Percentiles rank a stretch among this genome's conserved stretches.
Conservation (phyloP, 192 early-diverging fungal genomes). For the Linnemannia hyalina region DNA sequence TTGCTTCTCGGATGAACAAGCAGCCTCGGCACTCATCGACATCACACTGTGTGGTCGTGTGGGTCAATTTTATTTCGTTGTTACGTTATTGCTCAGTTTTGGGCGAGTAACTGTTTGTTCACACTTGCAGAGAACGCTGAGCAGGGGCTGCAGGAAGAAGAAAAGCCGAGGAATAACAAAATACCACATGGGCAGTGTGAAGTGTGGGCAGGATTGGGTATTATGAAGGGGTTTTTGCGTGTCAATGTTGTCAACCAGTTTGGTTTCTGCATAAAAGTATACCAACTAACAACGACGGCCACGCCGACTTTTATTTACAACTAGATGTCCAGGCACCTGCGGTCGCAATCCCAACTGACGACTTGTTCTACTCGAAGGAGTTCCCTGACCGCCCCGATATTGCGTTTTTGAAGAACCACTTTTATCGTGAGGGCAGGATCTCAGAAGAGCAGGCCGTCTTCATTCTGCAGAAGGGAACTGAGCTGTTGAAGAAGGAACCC, state of each 20-base stretch:
- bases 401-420: constrained; percentile 90
- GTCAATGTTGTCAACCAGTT: not conserved
- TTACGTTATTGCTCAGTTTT: not conserved
- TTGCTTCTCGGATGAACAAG: not conserved
- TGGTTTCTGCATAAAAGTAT: not conserved
- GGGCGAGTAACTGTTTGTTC: not conserved
- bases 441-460: constrained; percentile 92
- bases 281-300: no score
- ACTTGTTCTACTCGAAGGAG: constrained; percentile 68
- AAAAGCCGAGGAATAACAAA: not conserved
- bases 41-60: not conserved
- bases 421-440: constrained; percentile 92
- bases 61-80: not conserved
- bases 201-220: not conserved
- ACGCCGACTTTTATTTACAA: not conserved
- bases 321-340: constrained; percentile 70
- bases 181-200: not conserved
- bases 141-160: not conserved
- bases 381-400: constrained; percentile 79
- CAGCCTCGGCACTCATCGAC: not conserved
- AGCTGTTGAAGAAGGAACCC: constrained; percentile 83
- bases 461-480: constrained; percentile 88
- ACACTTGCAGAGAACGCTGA: not conserved
- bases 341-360: constrained; percentile 61
- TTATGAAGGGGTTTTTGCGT: not conserved